A percentile compares a stretch with the other conserved stretches of the same genome.
Evolutionary conservation across 2,329 filamentous ascomycete genomes (phyloP).

Genomic region (Scedosporium boydii): DNA sequence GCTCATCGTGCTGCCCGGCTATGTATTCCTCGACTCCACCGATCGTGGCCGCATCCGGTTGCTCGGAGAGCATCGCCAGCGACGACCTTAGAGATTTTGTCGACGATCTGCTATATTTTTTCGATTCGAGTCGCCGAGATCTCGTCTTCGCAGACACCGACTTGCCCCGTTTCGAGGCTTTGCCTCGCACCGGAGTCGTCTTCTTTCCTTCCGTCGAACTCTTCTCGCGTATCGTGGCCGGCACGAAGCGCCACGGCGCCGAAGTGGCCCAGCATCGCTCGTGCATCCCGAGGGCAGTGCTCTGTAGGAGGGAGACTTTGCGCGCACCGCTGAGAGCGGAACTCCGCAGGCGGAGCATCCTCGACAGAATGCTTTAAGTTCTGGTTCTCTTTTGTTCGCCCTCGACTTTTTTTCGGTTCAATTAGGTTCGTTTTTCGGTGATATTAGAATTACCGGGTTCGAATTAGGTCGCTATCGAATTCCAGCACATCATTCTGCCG

Average conservation of each 20-base stretch:
- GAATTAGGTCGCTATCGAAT: background rate
- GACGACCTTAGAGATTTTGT: background rate
- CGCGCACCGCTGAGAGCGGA: background rate
- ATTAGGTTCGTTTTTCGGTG: no score
- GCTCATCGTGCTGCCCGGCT: background rate
- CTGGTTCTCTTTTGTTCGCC: background rate
- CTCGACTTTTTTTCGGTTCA: background rate
- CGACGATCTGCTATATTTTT: background rate
- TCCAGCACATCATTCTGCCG: background rate
- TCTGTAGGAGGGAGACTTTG: background rate
- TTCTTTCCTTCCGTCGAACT: no score
- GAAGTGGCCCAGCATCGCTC: background rate
- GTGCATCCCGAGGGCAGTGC: background rate
- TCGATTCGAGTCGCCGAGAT: background rate
- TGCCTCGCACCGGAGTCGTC: no score
- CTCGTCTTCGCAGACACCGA: background rate
- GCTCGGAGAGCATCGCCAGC: background rate
- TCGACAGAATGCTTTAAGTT: background rate
- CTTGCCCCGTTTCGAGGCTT: no score
- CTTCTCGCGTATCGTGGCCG: background rate
- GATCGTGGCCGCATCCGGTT: background rate
- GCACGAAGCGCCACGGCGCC: background rate
- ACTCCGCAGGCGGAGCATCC: constrained; percentile 5
- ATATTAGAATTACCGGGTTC: background rate
- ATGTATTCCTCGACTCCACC: background rate